These are phyloP conservation scores for Pleurotus sapidus DNA, from an alignment of 768 basidiomycete genomes.

Conservation along the genomic window DNA sequence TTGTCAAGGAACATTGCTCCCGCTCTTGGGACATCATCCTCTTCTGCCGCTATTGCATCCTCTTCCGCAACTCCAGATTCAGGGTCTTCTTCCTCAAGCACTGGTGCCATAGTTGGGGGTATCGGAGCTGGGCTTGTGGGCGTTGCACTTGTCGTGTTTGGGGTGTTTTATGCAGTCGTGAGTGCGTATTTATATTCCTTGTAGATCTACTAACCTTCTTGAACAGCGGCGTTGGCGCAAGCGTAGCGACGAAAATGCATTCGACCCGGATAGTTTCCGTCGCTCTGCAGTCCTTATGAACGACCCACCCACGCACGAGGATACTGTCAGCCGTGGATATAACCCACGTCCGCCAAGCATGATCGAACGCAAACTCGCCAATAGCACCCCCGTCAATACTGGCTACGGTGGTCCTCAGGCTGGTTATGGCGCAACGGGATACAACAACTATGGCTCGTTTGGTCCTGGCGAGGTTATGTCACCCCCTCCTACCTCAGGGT, in stretches of 20 bases:
- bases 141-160: constrained; percentile 35
- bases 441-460: background rate
- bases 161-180: constrained; percentile 46
- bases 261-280: constrained; percentile 57
- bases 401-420: background rate
- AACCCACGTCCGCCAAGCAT: constrained; percentile 64
- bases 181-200: constrained; percentile 15
- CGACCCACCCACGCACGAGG: constrained; percentile 45
- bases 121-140: constrained; percentile 45
- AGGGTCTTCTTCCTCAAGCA: constrained; percentile 15
- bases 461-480: constrained; percentile 1
- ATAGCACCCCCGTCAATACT: constrained; percentile 10
- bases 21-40: background rate
- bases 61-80: constrained; percentile 14
- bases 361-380: constrained; percentile 49
- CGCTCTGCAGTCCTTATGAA: constrained; percentile 61
- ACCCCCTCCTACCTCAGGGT: background rate
- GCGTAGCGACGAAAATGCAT: constrained; percentile 40
- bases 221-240: constrained; percentile 41
- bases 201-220: background rate
- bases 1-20: background rate
- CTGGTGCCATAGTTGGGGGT: constrained; percentile 35
- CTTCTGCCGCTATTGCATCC: constrained; percentile 3
- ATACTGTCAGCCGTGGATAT: constrained; percentile 35
- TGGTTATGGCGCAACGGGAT: background rate